Percentiles rank a stretch among this genome's conserved stretches.
Evolutionary conservation across 805 yeast species (phyloP).

Genomic region (Ogataea pilisensis): DNA sequence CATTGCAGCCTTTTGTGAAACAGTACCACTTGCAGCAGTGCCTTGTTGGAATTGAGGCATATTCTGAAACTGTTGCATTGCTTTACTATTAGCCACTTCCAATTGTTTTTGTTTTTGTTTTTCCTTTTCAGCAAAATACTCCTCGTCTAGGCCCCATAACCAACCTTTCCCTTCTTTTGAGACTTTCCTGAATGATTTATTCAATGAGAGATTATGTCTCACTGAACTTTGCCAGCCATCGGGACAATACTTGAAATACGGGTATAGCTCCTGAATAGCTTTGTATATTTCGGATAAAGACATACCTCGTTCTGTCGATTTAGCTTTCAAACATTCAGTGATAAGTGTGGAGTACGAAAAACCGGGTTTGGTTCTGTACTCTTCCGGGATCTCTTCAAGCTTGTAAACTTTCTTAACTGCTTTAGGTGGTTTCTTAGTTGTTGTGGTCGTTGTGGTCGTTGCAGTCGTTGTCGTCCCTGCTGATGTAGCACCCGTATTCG

Average conservation of each 20-base stretch:
- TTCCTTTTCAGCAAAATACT: conserved; percentile 78
- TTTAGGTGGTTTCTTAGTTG: conserved; percentile 45
- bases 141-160: conserved; percentile 91
- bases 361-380: conserved; percentile 79
- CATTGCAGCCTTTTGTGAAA: not conserved
- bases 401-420: conserved; percentile 63
- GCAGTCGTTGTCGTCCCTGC: conserved; percentile 1
- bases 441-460: conserved; percentile 15
- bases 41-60: conserved; percentile 22
- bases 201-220: conserved; percentile 81
- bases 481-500: conserved; percentile 2
- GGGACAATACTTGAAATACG: conserved; percentile 88
- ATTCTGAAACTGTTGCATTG: conserved; percentile 14
- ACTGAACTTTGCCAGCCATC: conserved; percentile 98
- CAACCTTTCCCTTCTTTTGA: conserved; percentile 91
- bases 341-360: conserved; percentile 78
- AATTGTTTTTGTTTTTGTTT: conserved; percentile 58
- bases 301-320: conserved; percentile 68
- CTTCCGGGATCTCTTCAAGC: conserved; percentile 84
- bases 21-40: too few species aligned
- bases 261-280: conserved; percentile 81
- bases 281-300: conserved; percentile 80
- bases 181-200: conserved; percentile 78
- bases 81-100: conserved; percentile 44
- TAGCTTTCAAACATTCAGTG: conserved; percentile 69